Conservation (phyloP, 2,329 filamentous ascomycete genomes). For the Colletotrichum sp. region DNA sequence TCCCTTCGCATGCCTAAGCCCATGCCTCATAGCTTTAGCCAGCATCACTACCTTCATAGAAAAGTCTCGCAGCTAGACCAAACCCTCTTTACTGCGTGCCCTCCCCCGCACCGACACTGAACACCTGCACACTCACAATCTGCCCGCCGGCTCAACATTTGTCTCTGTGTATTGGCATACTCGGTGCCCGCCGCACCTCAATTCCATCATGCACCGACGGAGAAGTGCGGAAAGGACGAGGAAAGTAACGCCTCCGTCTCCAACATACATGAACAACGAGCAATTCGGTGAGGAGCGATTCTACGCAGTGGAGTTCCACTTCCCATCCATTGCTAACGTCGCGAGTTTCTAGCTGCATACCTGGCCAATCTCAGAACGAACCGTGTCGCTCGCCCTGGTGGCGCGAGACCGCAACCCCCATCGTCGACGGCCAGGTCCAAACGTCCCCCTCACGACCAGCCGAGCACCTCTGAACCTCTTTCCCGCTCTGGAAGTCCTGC, state of each 20-base stretch:
- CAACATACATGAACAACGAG: conserved; percentile 69
- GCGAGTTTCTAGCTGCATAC: conserved; percentile 10
- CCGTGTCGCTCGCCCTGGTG: conserved; percentile 70
- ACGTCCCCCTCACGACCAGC: conserved; percentile 31
- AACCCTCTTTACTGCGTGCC: not conserved
- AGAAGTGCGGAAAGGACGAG: conserved; percentile 43
- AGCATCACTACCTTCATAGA: conserved; percentile 7
- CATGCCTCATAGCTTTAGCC: not conserved
- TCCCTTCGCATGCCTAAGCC: not conserved
- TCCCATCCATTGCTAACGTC: not conserved
- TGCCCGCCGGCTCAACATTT: not conserved
- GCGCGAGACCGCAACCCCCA: conserved; percentile 66
- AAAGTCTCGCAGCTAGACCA: not conserved
- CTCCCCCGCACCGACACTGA: not conserved
- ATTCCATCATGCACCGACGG: conserved; percentile 14
- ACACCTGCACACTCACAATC: not conserved
- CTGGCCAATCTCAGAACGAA: conserved; percentile 69
- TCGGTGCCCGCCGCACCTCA: not conserved
- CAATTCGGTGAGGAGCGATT: conserved; percentile 61
- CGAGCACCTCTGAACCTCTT: conserved; percentile 25
- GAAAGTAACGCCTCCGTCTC: conserved; percentile 65
- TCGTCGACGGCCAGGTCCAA: conserved; percentile 34
- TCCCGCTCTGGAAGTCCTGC: conserved; percentile 1
- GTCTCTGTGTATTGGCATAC: not conserved
- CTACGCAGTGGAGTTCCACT: not conserved